These are phyloP conservation scores for Stagonosporopsis vannaccii DNA, from an alignment of 2,329 filamentous ascomycete species.

Conservation along the genomic window DNA sequence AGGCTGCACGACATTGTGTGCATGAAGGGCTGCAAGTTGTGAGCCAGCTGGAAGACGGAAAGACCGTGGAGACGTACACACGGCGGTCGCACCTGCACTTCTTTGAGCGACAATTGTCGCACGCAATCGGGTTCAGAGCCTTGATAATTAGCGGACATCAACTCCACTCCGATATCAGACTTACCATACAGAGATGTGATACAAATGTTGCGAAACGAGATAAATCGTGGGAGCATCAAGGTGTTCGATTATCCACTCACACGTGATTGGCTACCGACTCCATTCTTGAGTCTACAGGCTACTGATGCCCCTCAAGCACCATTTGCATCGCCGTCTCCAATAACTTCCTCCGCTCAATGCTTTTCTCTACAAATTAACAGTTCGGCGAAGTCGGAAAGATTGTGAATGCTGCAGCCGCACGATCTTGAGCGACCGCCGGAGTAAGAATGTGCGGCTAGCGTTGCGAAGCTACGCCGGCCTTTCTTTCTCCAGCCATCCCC, in stretches of 20 bases:
- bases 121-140: slow-evolving; percentile 34
- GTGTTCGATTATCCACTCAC: not conserved
- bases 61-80: slow-evolving; percentile 20
- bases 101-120: slow-evolving; percentile 37
- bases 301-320: not conserved
- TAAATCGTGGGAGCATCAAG: not conserved
- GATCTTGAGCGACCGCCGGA: slow-evolving; percentile 23
- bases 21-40: slow-evolving; percentile 30
- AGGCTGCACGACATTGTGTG: slow-evolving; percentile 28
- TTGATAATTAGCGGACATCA: not conserved
- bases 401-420: not conserved
- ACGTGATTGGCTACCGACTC: not conserved
- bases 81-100: slow-evolving; percentile 40
- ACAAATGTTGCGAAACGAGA: not conserved
- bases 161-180: not conserved
- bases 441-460: slow-evolving; percentile 9
- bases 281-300: not conserved
- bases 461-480: slow-evolving; percentile 5
- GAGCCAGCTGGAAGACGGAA: not conserved
- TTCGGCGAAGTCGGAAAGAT: not conserved
- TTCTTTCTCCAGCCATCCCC: slow-evolving; percentile 27
- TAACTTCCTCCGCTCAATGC: not conserved
- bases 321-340: not conserved
- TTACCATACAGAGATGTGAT: not conserved
- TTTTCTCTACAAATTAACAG: not conserved